Evolutionary conservation across 345 rosid species (phyloP), one percentile per base, ranked within the genome.

Genomic region (Hibiscus tridactylites): DNA sequence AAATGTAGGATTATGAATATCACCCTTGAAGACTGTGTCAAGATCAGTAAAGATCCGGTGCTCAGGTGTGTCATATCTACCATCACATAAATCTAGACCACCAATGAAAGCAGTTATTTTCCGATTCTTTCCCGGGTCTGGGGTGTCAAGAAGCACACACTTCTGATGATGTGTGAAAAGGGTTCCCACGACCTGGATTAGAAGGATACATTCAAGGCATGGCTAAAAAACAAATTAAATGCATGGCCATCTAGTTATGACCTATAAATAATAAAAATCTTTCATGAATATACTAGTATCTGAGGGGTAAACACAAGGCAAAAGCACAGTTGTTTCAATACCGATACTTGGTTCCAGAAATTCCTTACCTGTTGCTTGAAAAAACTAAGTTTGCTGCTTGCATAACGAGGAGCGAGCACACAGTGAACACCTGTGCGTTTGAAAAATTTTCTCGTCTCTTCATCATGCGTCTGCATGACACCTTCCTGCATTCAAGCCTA

Each of bases 381-480:
- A 56, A 87, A 79, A 72, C 95, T 87, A 62, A 89, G 88, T 78
- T 89, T 89, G 74, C 73, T 84, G 81, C 91, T 89, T 5, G 83
- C 90, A 59, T 85, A 89, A 28, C 91, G 91, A 74, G 95, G 91
- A 44, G 95, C 80, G 33, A 89, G 91, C 63, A 84, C 88, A 70
- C 90, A 89, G 11, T 77, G 90, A 58, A 89, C 90, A 19, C 75
- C 78, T 0, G 94, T 75, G 73, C 82, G 83, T 47, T 82, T 83
- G 72, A 89, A 89, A 47, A 80, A 89, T 71, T 78, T 89, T 80
- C 76, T 83, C 5, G 91, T 82, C 81, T 87, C 88, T 84, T 89
- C 95, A 58, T 89, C 91, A 77, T 87, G 95, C 16, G 95, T 89
- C 84, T 85, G 90, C 91, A 87, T 89, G 16, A 89, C 87, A 17